Evolutionary conservation across 345 rosid genomes (phyloP).

Genomic region (Crucihimalaya himalaica): DNA sequence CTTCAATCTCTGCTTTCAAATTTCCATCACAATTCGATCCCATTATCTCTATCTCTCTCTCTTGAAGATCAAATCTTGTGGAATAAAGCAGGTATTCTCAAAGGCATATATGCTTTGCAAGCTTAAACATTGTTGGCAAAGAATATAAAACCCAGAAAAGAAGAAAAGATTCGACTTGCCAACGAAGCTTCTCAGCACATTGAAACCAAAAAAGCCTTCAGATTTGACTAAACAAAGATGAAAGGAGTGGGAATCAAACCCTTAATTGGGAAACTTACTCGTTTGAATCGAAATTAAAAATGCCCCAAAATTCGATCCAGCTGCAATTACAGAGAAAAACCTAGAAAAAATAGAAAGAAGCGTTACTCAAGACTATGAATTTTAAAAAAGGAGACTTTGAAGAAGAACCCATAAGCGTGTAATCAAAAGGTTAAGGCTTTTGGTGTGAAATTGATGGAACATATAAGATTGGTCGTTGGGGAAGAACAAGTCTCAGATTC

Average conservation of each 20-base stretch:
- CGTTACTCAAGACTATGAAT: neutral
- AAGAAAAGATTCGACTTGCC: conserved; percentile 19
- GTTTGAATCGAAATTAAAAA: conserved; percentile 2
- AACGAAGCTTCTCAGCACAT: conserved; percentile 25
- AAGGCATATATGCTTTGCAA: conserved; percentile 27
- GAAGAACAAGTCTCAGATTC: conserved; percentile 21
- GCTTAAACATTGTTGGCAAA: conserved; percentile 36
- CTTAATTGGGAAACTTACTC: conserved; percentile 24
- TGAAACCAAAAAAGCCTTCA: conserved; percentile 12
- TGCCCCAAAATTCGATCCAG: neutral
- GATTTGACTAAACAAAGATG: conserved; percentile 8
- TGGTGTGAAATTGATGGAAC: conserved; percentile 6
- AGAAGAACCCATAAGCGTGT: conserved; percentile 25
- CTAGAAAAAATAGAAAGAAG: neutral
- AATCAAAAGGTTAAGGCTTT: conserved; percentile 3
- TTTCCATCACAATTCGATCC: conserved; percentile 47
- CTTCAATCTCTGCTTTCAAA: conserved; percentile 47
- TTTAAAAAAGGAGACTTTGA: conserved; percentile 2
- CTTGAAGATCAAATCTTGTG: conserved; percentile 15
- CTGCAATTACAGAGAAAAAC: neutral
- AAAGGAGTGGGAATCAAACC: conserved; percentile 3
- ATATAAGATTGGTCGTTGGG: conserved; percentile 22
- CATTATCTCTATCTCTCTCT: conserved; percentile 40
- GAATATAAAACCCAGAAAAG: conserved; percentile 30
- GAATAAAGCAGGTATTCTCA: conserved; percentile 10